Percentiles rank a stretch among this genome's conserved stretches.
Evolutionary conservation across 441 rosid genomes (phyloP).

Genomic region (Lagerstroemia fauriei): DNA sequence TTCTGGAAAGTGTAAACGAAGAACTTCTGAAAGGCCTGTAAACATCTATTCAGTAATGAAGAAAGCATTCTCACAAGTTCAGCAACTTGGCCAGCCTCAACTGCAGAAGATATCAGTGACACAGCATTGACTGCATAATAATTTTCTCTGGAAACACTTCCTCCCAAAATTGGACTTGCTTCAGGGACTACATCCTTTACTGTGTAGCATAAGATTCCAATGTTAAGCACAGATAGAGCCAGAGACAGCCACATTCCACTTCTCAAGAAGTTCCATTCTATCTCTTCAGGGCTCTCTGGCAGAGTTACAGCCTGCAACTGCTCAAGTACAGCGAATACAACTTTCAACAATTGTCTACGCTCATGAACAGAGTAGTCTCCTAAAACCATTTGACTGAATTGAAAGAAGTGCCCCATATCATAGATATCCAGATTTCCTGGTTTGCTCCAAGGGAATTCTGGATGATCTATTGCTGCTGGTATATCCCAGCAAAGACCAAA

Average conservation of each 20-base stretch:
- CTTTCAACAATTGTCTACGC: constrained; percentile 44
- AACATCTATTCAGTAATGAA: constrained; percentile 60
- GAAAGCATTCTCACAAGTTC: constrained; percentile 62
- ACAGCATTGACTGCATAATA: constrained; percentile 59
- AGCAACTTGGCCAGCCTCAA: constrained; percentile 57
- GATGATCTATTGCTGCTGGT: constrained; percentile 47
- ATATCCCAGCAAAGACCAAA: constrained; percentile 87
- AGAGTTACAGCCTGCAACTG: constrained; percentile 48
- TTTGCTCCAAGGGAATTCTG: constrained; percentile 46
- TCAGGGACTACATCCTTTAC: constrained; percentile 53
- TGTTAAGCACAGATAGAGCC: constrained; percentile 63
- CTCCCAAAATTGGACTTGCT: constrained; percentile 51
- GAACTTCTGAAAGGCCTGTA: constrained; percentile 67
- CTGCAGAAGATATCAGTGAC: constrained; percentile 55
- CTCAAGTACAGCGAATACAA: constrained; percentile 54
- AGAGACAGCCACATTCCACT: constrained; percentile 83
- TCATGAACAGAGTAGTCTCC: constrained; percentile 50
- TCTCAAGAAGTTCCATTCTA: constrained; percentile 89
- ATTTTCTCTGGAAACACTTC: constrained; percentile 52
- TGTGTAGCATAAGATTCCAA: constrained; percentile 62
- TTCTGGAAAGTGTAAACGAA: constrained; percentile 65
- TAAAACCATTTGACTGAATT: constrained; percentile 59
- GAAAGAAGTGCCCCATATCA: constrained; percentile 53
- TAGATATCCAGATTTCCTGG: constrained; percentile 50
- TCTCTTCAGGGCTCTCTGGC: constrained; percentile 51